Evolutionary conservation across 352 stramenopile genomes (phyloP).

Genomic region (Phytophthora tubulina): DNA sequence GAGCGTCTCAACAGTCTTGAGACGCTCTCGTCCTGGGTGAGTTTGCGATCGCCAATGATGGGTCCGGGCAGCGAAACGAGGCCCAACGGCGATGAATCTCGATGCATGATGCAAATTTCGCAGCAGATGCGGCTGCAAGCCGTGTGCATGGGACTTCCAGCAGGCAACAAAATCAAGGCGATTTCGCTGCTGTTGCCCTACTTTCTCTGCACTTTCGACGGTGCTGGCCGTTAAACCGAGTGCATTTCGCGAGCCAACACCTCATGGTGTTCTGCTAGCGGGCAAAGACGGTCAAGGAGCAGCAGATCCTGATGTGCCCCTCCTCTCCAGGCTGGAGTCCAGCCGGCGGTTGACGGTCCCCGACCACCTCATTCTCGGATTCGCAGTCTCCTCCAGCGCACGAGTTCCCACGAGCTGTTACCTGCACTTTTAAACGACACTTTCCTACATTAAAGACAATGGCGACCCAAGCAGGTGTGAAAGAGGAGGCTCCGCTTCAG

Average conservation of each 20-base stretch:
- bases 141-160: neutral
- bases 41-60: neutral
- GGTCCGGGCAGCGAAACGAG: slow-evolving; percentile 4
- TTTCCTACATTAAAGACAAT: slow-evolving; percentile 31
- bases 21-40: slow-evolving; percentile 9
- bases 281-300: slow-evolving; percentile 31
- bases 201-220: slow-evolving; percentile 14
- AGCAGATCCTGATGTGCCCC: slow-evolving; percentile 40
- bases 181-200: slow-evolving; percentile 22
- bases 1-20: neutral
- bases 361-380: slow-evolving; percentile 36
- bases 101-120: slow-evolving; percentile 31
- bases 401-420: neutral
- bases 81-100: slow-evolving; percentile 18
- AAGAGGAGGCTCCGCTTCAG: slow-evolving; percentile 49
- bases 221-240: slow-evolving; percentile 22
- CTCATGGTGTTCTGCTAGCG: slow-evolving; percentile 1
- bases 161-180: slow-evolving; percentile 34
- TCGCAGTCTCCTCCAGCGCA: slow-evolving; percentile 16
- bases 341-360: slow-evolving; percentile 11
- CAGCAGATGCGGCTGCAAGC: slow-evolving; percentile 25
- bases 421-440: slow-evolving; percentile 4
- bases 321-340: slow-evolving; percentile 13
- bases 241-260: neutral
- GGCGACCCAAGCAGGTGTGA: slow-evolving; percentile 40